Evolutionary conservation across 2,329 filamentous ascomycete genomes (phyloP).

Genomic region (Xylaria sp.): DNA sequence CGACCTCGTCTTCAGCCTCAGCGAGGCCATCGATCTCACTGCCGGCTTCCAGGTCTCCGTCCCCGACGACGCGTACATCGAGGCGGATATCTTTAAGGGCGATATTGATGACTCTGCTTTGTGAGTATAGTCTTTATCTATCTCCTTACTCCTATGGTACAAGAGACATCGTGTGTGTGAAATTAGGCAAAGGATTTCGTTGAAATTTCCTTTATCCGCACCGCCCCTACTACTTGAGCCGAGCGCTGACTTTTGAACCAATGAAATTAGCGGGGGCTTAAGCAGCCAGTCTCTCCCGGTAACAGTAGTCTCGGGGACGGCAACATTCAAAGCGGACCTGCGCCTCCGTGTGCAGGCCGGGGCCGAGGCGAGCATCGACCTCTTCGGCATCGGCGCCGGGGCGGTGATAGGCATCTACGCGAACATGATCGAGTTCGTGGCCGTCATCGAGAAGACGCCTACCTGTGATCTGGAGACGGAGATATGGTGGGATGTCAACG

Average conservation of each 20-base stretch:
- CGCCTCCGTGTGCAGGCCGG: conserved; percentile 35
- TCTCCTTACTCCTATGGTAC: neutral
- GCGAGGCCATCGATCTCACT: conserved; percentile 27
- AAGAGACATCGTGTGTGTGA: neutral
- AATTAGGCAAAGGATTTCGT: no score
- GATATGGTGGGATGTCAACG: conserved; percentile 34
- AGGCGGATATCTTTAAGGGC: conserved; percentile 30
- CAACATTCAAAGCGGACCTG: conserved; percentile 33
- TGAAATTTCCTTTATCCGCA: neutral
- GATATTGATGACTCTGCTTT: conserved; percentile 34
- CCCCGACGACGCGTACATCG: conserved; percentile 22
- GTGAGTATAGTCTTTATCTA: conserved; percentile 1
- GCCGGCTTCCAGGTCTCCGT: conserved; percentile 31
- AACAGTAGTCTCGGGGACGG: conserved; percentile 22
- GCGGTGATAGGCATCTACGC: conserved; percentile 32
- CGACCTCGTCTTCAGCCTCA: conserved; percentile 27
- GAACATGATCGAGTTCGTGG: conserved; percentile 33
- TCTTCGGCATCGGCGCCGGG: conserved; percentile 33
- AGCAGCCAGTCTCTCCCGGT: conserved; percentile 30
- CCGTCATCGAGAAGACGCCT: conserved; percentile 29
- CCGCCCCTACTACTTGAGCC: neutral
- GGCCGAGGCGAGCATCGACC: conserved; percentile 24
- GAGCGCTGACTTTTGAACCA: neutral
- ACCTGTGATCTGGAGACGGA: conserved; percentile 31
- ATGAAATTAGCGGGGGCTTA: conserved; percentile 22